These are phyloP conservation scores for Jatropha podagrica DNA, from an alignment of 441 rosid genomes.

Conservation along the genomic window DNA sequence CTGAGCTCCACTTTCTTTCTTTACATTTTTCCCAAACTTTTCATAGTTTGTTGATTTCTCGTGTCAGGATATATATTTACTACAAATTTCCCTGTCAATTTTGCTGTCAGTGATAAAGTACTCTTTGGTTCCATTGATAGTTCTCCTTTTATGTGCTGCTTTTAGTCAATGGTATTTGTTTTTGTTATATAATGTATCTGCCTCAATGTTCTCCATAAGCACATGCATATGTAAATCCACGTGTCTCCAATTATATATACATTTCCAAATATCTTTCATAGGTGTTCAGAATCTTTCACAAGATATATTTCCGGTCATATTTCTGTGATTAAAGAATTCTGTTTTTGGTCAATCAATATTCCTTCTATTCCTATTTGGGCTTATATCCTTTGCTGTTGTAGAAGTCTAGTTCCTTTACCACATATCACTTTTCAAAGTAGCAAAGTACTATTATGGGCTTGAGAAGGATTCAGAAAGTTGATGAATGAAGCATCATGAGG, in stretches of 20 bases:
- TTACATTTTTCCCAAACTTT: background rate
- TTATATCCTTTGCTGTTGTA: background rate
- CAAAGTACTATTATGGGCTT: conserved; percentile 1
- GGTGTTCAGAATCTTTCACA: background rate
- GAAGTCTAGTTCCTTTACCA: background rate
- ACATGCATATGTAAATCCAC: background rate
- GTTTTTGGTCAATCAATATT: background rate
- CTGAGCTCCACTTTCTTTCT: background rate
- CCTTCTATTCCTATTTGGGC: conserved; percentile 3
- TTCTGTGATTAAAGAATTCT: background rate
- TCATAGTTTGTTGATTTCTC: background rate
- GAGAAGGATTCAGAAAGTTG: background rate
- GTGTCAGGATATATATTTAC: background rate
- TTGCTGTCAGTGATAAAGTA: background rate
- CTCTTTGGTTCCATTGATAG: background rate
- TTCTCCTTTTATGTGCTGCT: background rate
- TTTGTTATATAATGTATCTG: background rate
- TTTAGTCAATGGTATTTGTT: background rate
- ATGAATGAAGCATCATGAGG: conserved; percentile 5
- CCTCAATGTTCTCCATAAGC: background rate
- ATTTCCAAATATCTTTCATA: conserved; percentile 2
- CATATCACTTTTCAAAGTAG: background rate
- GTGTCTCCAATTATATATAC: background rate
- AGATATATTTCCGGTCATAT: background rate
- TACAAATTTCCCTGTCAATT: background rate